Evolutionary conservation across 306 rosid genomes (phyloP).

Genomic region (Cucurbita ficifolia): DNA sequence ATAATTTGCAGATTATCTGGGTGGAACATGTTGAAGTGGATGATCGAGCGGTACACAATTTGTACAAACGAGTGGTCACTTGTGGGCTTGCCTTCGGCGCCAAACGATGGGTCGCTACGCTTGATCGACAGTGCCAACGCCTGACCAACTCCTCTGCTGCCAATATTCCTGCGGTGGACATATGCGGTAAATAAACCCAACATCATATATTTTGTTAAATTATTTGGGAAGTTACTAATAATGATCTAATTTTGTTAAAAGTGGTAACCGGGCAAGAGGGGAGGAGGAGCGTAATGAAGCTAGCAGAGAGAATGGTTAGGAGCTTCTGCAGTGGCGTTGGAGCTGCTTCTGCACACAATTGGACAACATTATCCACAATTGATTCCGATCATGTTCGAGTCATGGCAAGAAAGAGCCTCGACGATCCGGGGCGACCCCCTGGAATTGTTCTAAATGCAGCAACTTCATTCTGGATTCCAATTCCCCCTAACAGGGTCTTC

Average conservation of each 20-base stretch:
- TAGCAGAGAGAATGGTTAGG: slow-evolving; percentile 41
- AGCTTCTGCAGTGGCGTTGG: slow-evolving; percentile 88
- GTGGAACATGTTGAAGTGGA: slow-evolving; percentile 89
- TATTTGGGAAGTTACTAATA: neutral
- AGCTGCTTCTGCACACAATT: slow-evolving; percentile 71
- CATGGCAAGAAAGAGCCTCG: slow-evolving; percentile 77
- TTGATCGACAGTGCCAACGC: slow-evolving; percentile 30
- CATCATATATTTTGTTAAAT: no score
- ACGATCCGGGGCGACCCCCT: slow-evolving; percentile 85
- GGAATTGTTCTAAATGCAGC: slow-evolving; percentile 85
- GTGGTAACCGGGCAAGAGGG: slow-evolving; percentile 82
- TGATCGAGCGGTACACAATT: slow-evolving; percentile 66
- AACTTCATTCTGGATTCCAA: slow-evolving; percentile 87
- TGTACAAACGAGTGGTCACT: slow-evolving; percentile 61
- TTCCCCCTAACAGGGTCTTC: slow-evolving; percentile 28
- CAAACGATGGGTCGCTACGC: slow-evolving; percentile 65
- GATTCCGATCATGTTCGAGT: slow-evolving; percentile 87
- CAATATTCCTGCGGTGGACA: slow-evolving; percentile 56
- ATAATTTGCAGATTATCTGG: slow-evolving; percentile 49
- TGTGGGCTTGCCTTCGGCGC: slow-evolving; percentile 84
- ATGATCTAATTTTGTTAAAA: slow-evolving; percentile 6
- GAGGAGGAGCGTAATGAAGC: slow-evolving; percentile 51
- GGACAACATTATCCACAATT: slow-evolving; percentile 69
- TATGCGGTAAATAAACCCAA: neutral
- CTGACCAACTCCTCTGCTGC: slow-evolving; percentile 72